A percentile compares a stretch with the other conserved stretches of the same genome.
Conservation (phyloP, 768 basidiomycete genomes). For the Trametes cubensis region DNA sequence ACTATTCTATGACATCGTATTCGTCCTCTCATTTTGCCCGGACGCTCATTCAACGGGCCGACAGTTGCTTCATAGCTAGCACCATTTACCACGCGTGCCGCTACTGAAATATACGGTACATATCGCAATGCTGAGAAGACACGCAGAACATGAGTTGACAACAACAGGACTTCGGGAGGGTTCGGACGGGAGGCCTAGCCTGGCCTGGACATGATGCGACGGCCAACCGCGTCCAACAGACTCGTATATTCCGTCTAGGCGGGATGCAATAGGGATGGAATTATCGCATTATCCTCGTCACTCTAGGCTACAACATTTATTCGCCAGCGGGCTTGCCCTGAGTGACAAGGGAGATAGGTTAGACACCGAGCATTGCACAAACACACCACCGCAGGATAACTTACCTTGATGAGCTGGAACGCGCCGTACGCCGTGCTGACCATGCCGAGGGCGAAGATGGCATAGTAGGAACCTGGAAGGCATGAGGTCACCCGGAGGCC, state of each 20-base stretch:
- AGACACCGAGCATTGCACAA: background rate
- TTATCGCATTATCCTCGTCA: conserved; percentile 16
- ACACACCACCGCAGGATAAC: background rate
- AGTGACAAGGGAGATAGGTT: background rate
- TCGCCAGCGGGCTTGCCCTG: conserved; percentile 33
- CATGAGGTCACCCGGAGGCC: background rate
- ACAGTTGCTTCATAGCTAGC: too few species aligned
- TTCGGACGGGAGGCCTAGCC: conserved; percentile 1
- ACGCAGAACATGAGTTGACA: background rate
- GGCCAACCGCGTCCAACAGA: too few species aligned
- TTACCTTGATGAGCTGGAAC: conserved; percentile 47
- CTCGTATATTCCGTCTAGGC: background rate
- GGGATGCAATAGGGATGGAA: background rate
- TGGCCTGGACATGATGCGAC: background rate
- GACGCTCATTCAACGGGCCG: too few species aligned
- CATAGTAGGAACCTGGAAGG: conserved; percentile 54
- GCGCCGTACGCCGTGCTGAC: conserved; percentile 53
- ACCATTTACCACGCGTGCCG: too few species aligned
- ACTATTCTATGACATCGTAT: conserved; percentile 3
- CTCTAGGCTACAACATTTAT: conserved; percentile 20
- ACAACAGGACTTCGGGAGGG: background rate
- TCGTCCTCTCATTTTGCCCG: background rate
- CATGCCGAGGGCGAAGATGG: conserved; percentile 57
- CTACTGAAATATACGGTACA: too few species aligned
- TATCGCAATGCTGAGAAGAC: too few species aligned